Evolutionary conservation across 73 alveolate species (phyloP), one percentile per base, ranked within the genome.

Genomic region (Tetrahymena borealis): DNA sequence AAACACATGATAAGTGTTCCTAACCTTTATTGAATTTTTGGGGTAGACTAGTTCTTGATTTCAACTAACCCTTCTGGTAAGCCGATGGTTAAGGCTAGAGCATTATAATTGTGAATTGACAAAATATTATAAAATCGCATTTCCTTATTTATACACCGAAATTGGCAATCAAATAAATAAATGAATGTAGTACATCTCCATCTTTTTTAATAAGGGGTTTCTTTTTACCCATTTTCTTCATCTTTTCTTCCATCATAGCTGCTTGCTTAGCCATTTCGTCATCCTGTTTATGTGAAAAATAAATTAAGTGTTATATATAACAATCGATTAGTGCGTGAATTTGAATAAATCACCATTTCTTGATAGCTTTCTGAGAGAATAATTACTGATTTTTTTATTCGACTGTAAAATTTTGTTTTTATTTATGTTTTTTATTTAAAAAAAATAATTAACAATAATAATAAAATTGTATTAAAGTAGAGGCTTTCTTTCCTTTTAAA

Each of bases 211-310:
- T 60, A 24, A 60, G 35, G n/a, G 85, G 85, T 60, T 60, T 60
- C 85, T 60, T 60, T 60, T 60, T 60, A 60, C 85, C 85, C 85
- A 60, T 60, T 60, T 60, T 60, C 85, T 60, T 60, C 85, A 60
- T 60, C 85, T 60, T 60, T 60, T 60, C 85, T 60, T 60, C 85
- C 85, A 60, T 60, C 28, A 60, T 24, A 60, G 85, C 85, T 60
- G 85, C 85, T 60, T 60, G 85, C 85, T 60, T 60, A 20, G 85
- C 85, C 85, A 60, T 60, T 60, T 60, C 85, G 85, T 60, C 85
- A 60, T 60, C 85, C 85, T 60, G 31, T 60, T 60, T 12, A 60
- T 60, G 28, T 6, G 5, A 60, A 60, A 24, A 24, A n/a, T 3
- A 28, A 35, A 60, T 60, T 60, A 60, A 60, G 85, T 24, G 2